Base-by-base conservation (phyloP, 306 rosid genomes). In the Sophora flavescens region DNA sequence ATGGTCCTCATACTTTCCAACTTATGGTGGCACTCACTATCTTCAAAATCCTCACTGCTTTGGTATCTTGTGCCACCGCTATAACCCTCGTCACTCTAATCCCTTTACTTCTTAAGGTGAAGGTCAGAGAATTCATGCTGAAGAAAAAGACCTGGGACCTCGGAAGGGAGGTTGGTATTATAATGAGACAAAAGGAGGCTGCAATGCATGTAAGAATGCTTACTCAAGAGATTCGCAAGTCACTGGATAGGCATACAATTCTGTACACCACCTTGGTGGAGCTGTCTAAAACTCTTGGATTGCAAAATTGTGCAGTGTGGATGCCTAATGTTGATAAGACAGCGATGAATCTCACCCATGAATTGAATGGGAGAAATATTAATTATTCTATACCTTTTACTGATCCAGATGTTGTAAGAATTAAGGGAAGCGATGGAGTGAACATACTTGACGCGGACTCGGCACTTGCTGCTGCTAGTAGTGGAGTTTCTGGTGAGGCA, bases 261-360 rank as follows among this genome's bases (percentile, higher is more conserved):
- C 70, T 94, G 50, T 67, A 91, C 78, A 91, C 96, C 15, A 94
- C 97, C 5, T 85, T 94, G 76, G 88, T 84, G 38, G 95, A 94
- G 81, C 77, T 94, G 7, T 91, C 98, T 3, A 82, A 91, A 77
- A 86, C 89, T 3, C 76, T 94, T 60, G 95, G 96, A 14, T 85
- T 94, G 91, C 96, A 94, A 63, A 89, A 90, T 53, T 94, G 96
- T 84, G 90, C 95, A 4, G 96, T 94, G 45, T 94, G 97, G 98
- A 94, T 94, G 98, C 94, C 98, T 13, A 87, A 89, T 81, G 86
- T 75, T 74, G 84, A 80, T 26, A 90, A 84, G 65, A 87, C 91
- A 13, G 85, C 87, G 79, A 86, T 94, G 97, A 84, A 79, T 33
- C 84, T 94, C 74, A 94, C 92, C 36, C 89, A 90, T 68, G 89